phyloP scores from a whole-genome alignment of 2,329 filamentous ascomycete species.

The Calonectria henricotiae region DNA sequence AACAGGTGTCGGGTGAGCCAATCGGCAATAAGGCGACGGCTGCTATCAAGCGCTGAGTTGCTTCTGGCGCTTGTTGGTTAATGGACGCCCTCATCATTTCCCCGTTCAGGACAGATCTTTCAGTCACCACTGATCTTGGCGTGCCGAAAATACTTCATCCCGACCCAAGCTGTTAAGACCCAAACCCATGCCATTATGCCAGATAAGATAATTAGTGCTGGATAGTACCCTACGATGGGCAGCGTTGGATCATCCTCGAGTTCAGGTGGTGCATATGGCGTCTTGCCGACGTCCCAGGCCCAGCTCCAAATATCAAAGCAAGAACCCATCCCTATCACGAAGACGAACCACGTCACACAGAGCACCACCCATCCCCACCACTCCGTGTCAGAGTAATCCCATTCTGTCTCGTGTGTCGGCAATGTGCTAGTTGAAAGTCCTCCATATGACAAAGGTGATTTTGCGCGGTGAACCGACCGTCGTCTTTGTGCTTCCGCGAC shows the following conservation, averaged over 20 bases:
- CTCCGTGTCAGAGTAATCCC: slow-evolving; percentile 95
- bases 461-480: slow-evolving; percentile 68
- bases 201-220: slow-evolving; percentile 92
- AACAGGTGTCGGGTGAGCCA: not conserved
- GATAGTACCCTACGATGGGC: slow-evolving; percentile 97
- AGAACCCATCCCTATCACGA: slow-evolving; percentile 96
- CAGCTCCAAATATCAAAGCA: slow-evolving; percentile 97
- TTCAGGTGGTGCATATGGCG: slow-evolving; percentile 94
- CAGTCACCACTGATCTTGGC: slow-evolving; percentile 86
- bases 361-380: slow-evolving; percentile 99
- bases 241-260: slow-evolving; percentile 95
- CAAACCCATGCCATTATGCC: slow-evolving; percentile 99
- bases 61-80: not conserved
- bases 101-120: slow-evolving; percentile 36
- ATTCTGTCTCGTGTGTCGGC: slow-evolving; percentile 71
- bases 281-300: slow-evolving; percentile 99
- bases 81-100: not conserved
- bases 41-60: not conserved
- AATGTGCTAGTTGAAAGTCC: slow-evolving; percentile 68
- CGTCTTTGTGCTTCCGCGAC: slow-evolving; percentile 61
- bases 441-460: slow-evolving; percentile 74
- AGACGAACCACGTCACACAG: slow-evolving; percentile 92
- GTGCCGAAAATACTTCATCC: slow-evolving; percentile 99
- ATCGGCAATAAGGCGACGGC: not conserved
- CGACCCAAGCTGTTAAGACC: slow-evolving; percentile 97